A percentile compares a stretch with the other conserved stretches of the same genome.
phyloP scores from a whole-genome alignment of 1,284 basidiomycete species.

The Trichosporon sp. region DNA sequence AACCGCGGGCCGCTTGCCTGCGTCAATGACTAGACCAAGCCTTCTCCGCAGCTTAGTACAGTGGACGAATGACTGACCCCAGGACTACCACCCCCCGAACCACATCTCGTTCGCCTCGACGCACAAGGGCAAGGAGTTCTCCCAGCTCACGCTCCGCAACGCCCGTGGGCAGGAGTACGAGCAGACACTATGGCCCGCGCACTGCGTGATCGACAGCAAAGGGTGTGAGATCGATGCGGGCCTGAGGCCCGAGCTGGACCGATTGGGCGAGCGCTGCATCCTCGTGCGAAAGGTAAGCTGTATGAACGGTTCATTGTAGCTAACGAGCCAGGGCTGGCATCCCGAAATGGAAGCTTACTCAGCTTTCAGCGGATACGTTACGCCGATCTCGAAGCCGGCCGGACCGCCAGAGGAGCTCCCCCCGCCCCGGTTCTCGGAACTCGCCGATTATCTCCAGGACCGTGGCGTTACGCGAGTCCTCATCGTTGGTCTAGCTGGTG shows the following conservation, averaged over 20 bases:
- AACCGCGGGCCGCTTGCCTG: no score
- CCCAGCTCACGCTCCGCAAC: constrained; percentile 43
- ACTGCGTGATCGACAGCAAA: constrained; percentile 43
- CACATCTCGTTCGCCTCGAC: constrained; percentile 62
- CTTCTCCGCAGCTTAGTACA: neutral
- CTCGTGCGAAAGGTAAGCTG: constrained; percentile 38
- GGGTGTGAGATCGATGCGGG: constrained; percentile 33
- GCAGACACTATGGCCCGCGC: constrained; percentile 57
- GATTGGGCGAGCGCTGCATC: constrained; percentile 22
- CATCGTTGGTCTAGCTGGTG: constrained; percentile 58
- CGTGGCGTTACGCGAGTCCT: constrained; percentile 51
- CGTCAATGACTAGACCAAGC: neutral
- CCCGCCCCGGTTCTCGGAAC: constrained; percentile 28
- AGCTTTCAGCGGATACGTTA: constrained; percentile 47
- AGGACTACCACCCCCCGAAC: constrained; percentile 54
- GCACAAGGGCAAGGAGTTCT: constrained; percentile 52
- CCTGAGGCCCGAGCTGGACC: constrained; percentile 15
- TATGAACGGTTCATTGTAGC: no score
- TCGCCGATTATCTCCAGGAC: constrained; percentile 45
- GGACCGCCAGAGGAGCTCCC: constrained; percentile 21
- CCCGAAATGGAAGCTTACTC: constrained; percentile 56
- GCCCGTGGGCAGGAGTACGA: constrained; percentile 30
- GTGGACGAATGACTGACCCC: neutral
- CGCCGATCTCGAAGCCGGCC: constrained; percentile 16
- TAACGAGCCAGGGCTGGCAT: constrained; percentile 43